Evolutionary conservation across 2,329 filamentous ascomycete species (phyloP).

Genomic region (Colletotrichum tamarilloi): DNA sequence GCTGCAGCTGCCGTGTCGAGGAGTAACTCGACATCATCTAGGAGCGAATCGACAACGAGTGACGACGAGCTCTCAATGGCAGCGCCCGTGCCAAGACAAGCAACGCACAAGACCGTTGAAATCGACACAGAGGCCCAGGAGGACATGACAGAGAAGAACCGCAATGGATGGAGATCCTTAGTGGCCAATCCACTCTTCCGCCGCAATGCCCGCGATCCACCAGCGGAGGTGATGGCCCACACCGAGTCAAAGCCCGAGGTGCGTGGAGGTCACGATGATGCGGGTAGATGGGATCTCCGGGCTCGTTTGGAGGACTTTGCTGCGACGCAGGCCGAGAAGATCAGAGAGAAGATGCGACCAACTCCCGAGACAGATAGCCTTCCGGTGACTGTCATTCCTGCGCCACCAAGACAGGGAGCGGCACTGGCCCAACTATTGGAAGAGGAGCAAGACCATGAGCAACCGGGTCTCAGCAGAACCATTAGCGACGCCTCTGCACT

Average conservation of each 20-base stretch:
- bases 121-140: slow-evolving; percentile 43
- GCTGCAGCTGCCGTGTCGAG: slow-evolving; percentile 6
- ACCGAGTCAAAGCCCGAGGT: slow-evolving; percentile 19
- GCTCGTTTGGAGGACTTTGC: slow-evolving; percentile 71
- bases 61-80: slow-evolving; percentile 39
- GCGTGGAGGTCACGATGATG: slow-evolving; percentile 41
- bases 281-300: slow-evolving; percentile 65
- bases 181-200: slow-evolving; percentile 45
- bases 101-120: slow-evolving; percentile 17
- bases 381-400: slow-evolving; percentile 70
- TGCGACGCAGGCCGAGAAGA: slow-evolving; percentile 68
- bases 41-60: slow-evolving; percentile 20
- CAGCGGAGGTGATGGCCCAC: slow-evolving; percentile 27
- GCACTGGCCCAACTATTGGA: slow-evolving; percentile 67
- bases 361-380: slow-evolving; percentile 65
- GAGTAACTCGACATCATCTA: slow-evolving; percentile 19
- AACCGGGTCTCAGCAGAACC: slow-evolving; percentile 17
- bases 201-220: slow-evolving; percentile 30
- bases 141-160: slow-evolving; percentile 34
- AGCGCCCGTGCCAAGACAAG: slow-evolving; percentile 31
- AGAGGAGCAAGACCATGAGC: slow-evolving; percentile 54
- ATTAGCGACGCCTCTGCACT: slow-evolving; percentile 32
- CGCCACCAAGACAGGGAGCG: slow-evolving; percentile 67
- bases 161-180: slow-evolving; percentile 45
- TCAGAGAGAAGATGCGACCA: slow-evolving; percentile 67